A percentile compares a stretch with the other conserved stretches of the same genome.
Conservation (phyloP, 2,329 filamentous ascomycete genomes). For the Davidsoniella virescens region DNA sequence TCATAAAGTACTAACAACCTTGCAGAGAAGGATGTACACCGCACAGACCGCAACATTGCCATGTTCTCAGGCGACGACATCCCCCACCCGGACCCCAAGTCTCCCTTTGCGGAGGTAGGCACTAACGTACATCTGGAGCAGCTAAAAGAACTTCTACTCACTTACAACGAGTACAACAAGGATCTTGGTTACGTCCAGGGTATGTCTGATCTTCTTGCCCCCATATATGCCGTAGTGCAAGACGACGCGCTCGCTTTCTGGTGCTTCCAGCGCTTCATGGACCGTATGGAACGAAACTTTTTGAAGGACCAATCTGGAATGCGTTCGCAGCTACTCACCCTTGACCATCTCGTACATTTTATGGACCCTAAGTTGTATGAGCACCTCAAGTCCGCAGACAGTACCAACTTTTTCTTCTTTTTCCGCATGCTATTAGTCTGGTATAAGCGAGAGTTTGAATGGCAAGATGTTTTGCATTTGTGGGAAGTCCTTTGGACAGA, state of each 20-base stretch:
- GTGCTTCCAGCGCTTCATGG: constrained; percentile 93
- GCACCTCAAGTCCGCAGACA: constrained; percentile 78
- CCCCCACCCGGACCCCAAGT: constrained; percentile 88
- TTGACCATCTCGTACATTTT: constrained; percentile 90
- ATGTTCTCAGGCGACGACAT: constrained; percentile 94
- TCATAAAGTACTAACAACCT: constrained; percentile 13
- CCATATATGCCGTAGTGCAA: constrained; percentile 92
- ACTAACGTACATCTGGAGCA: constrained; percentile 97
- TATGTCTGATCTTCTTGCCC: constrained; percentile 92
- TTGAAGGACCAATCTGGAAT: constrained; percentile 91
- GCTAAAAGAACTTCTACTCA: constrained; percentile 97
- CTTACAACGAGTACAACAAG: constrained; percentile 95
- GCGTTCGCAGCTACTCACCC: constrained; percentile 74
- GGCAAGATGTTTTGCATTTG: constrained; percentile 68
- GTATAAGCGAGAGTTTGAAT: constrained; percentile 96
- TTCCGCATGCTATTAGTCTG: constrained; percentile 98
- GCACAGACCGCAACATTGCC: constrained; percentile 87
- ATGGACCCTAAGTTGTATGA: constrained; percentile 91
- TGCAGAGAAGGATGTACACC: constrained; percentile 93
- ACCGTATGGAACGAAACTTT: constrained; percentile 95
- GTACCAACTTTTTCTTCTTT: constrained; percentile 99
- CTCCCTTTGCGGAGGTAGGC: constrained; percentile 78
- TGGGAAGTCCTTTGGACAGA: constrained; percentile 97
- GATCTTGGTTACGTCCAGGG: constrained; percentile 95
- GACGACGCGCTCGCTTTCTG: constrained; percentile 95